A percentile compares a stretch with the other conserved stretches of the same genome.
These are phyloP conservation scores for Arthrobotrys musiformis DNA, from an alignment of 2,329 filamentous ascomycete species.

Conservation along the genomic window DNA sequence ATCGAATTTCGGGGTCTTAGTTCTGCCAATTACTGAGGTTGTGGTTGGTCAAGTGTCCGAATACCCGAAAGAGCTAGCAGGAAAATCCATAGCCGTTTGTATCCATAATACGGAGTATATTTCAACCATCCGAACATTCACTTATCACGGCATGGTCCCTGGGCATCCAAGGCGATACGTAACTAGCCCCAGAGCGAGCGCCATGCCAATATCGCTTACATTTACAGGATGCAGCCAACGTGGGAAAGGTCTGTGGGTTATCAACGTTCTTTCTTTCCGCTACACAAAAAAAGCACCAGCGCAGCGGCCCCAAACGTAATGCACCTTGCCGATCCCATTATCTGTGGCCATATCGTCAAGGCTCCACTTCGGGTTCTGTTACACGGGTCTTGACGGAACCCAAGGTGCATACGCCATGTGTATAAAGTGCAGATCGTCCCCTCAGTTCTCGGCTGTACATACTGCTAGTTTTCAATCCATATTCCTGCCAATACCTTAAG, in stretches of 20 bases:
- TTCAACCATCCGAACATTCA: slow-evolving; percentile 4
- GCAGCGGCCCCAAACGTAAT: background rate
- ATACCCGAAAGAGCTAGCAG: background rate
- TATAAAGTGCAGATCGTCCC: slow-evolving; percentile 20
- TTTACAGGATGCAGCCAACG: background rate
- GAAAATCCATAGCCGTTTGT: background rate
- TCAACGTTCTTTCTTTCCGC: slow-evolving; percentile 2
- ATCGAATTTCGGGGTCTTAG: slow-evolving; percentile 20
- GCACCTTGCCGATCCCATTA: slow-evolving; percentile 28
- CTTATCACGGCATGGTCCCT: slow-evolving; percentile 1
- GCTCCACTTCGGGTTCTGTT: background rate
- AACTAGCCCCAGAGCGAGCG: background rate
- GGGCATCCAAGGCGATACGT: background rate
- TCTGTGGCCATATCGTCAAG: background rate
- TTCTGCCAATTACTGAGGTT: no score
- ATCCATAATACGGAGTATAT: no score
- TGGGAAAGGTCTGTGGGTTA: background rate
- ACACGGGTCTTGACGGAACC: background rate
- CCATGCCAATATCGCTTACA: background rate
- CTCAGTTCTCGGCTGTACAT: slow-evolving; percentile 16
- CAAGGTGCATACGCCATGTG: background rate
- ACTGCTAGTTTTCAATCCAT: background rate
- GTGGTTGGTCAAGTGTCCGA: background rate
- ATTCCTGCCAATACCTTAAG: background rate
- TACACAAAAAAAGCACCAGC: no score